phyloP scores from a whole-genome alignment of 805 yeast genomes.

The Candida succiphila region DNA sequence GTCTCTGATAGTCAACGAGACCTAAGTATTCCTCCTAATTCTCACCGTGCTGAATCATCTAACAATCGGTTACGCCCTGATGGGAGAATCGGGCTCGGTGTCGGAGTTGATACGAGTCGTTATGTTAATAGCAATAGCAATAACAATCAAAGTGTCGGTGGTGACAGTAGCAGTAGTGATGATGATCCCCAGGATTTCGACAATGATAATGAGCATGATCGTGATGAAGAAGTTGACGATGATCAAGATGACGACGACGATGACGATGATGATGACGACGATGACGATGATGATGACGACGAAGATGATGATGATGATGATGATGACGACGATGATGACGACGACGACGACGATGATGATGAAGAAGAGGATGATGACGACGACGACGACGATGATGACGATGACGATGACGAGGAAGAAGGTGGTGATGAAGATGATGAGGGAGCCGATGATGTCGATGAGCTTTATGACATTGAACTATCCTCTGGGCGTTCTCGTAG shows the following conservation, averaged over 20 bases:
- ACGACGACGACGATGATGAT: background rate
- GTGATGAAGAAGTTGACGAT: background rate
- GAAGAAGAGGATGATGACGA: slow-evolving; percentile 1
- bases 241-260: slow-evolving; percentile 1
- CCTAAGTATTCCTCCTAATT: too few species aligned
- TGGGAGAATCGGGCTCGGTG: too few species aligned
- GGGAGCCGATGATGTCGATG: slow-evolving; percentile 12
- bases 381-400: slow-evolving; percentile 4
- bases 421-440: slow-evolving; percentile 13
- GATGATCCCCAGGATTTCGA: too few species aligned
- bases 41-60: too few species aligned
- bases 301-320: slow-evolving; percentile 9
- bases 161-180: background rate
- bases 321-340: slow-evolving; percentile 9
- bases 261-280: too few species aligned
- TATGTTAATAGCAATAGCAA: background rate
- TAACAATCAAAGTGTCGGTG: background rate
- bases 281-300: slow-evolving; percentile 2
- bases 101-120: background rate
- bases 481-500: slow-evolving; percentile 22
- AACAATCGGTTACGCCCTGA: too few species aligned
- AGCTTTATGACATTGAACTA: slow-evolving; percentile 14
- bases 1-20: too few species aligned
- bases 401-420: slow-evolving; percentile 7
- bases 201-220: background rate